Conservation (phyloP, 495 filamentous ascomycete genomes). For the Neurospora sp. region DNA sequence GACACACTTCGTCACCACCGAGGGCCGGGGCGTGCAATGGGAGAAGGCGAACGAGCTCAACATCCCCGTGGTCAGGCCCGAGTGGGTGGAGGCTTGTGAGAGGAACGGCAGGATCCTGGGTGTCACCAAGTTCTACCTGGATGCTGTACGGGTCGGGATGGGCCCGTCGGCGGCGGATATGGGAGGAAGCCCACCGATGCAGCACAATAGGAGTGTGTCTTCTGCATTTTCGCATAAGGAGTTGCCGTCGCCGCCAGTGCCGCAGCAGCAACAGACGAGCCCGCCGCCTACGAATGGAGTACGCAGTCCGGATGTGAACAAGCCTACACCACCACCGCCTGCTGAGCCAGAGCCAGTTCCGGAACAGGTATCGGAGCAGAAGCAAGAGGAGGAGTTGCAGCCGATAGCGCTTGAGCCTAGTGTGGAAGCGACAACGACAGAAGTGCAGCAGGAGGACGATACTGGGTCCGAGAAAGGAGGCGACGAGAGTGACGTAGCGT, state of each 20-base stretch:
- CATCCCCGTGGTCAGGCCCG: conserved; percentile 93
- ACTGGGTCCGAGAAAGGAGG: conserved; percentile 17
- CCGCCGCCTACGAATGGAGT: neutral
- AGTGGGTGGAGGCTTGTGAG: conserved; percentile 95
- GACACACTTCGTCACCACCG: conserved; percentile 97
- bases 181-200: conserved; percentile 16
- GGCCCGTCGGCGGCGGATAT: conserved; percentile 9
- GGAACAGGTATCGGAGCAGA: neutral
- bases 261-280: conserved; percentile 1
- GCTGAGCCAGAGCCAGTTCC: conserved; percentile 10
- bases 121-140: conserved; percentile 90
- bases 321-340: neutral
- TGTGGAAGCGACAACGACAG: conserved; percentile 15
- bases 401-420: conserved; percentile 6
- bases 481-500: conserved; percentile 11
- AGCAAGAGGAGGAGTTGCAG: neutral
- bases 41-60: conserved; percentile 97
- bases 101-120: conserved; percentile 85
- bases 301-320: neutral
- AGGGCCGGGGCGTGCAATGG: conserved; percentile 82
- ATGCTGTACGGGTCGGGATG: conserved; percentile 46
- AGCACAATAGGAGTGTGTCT: conserved; percentile 9
- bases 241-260: conserved; percentile 18
- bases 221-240: conserved; percentile 25
- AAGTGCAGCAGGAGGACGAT: conserved; percentile 15